Evolutionary conservation across 257 asterid species (phyloP).

Genomic region (Ocimum tenuiflorum): DNA sequence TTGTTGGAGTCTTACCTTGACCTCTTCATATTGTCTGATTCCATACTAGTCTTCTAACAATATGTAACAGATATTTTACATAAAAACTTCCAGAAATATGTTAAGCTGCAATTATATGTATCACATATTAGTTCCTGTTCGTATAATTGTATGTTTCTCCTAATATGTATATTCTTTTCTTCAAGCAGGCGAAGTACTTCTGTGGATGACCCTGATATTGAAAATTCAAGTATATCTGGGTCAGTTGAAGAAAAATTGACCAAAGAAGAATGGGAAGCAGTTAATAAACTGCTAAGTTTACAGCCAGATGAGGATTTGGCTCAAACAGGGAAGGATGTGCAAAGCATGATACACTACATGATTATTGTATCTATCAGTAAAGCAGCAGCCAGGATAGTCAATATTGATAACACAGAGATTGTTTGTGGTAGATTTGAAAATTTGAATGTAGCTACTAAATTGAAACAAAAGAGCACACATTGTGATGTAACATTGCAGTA

Average conservation of each 20-base stretch:
- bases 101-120: slow-evolving; percentile 1
- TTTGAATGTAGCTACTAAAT: slow-evolving; percentile 74
- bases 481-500: slow-evolving; percentile 82
- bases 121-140: background rate
- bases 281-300: slow-evolving; percentile 80
- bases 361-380: slow-evolving; percentile 69
- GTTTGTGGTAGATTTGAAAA: slow-evolving; percentile 94
- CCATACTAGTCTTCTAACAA: background rate
- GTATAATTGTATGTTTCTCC: slow-evolving; percentile 4
- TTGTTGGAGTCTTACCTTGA: background rate
- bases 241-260: slow-evolving; percentile 73
- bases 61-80: background rate
- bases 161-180: slow-evolving; percentile 7
- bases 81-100: slow-evolving; percentile 6
- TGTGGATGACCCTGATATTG: slow-evolving; percentile 44
- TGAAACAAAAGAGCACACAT: slow-evolving; percentile 69
- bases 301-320: slow-evolving; percentile 88
- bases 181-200: slow-evolving; percentile 63
- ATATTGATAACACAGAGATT: slow-evolving; percentile 63
- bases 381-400: slow-evolving; percentile 85
- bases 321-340: slow-evolving; percentile 61
- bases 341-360: slow-evolving; percentile 73
- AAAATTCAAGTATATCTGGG: slow-evolving; percentile 49
- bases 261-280: slow-evolving; percentile 97
- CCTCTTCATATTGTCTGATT: background rate